Conservation (phyloP, 2,329 filamentous ascomycete genomes). For the Pseudogymnoascus sp. region DNA sequence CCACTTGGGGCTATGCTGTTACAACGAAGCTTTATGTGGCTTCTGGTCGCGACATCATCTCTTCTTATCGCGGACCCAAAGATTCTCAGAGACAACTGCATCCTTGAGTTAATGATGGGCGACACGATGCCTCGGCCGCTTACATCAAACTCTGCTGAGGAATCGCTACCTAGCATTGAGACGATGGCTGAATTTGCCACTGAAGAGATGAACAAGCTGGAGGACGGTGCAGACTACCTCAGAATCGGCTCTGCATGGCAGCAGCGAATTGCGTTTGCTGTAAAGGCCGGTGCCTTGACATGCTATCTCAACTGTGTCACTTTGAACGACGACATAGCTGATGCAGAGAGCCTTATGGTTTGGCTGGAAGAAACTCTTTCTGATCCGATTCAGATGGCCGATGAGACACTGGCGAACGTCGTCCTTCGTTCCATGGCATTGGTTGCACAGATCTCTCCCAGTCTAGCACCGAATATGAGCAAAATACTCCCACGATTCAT, state of each 20-base stretch:
- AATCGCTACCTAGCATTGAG: constrained; percentile 50
- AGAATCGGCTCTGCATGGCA: constrained; percentile 79
- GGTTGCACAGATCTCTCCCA: constrained; percentile 66
- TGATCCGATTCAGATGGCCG: constrained; percentile 75
- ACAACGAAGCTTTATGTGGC: constrained; percentile 79
- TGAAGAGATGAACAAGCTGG: constrained; percentile 78
- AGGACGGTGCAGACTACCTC: constrained; percentile 85
- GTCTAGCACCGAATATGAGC: constrained; percentile 67
- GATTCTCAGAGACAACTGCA: constrained; percentile 52
- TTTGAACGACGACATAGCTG: constrained; percentile 73
- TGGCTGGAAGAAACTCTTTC: constrained; percentile 82
- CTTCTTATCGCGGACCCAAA: constrained; percentile 59
- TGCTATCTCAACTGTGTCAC: constrained; percentile 81
- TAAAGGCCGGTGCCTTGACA: constrained; percentile 75
- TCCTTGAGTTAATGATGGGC: constrained; percentile 67
- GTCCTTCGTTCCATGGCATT: constrained; percentile 77
- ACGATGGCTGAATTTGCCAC: constrained; percentile 64
- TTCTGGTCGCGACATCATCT: constrained; percentile 72
- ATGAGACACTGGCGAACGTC: constrained; percentile 67
- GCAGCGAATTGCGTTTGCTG: constrained; percentile 75
- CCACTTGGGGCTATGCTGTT: constrained; percentile 88
- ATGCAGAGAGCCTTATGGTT: constrained; percentile 67
- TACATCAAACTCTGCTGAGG: constrained; percentile 37
- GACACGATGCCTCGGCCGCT: constrained; percentile 37
- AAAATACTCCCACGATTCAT: constrained; percentile 79